Conservation (phyloP, 1,284 basidiomycete genomes). For the Microbotryum saponariae region DNA sequence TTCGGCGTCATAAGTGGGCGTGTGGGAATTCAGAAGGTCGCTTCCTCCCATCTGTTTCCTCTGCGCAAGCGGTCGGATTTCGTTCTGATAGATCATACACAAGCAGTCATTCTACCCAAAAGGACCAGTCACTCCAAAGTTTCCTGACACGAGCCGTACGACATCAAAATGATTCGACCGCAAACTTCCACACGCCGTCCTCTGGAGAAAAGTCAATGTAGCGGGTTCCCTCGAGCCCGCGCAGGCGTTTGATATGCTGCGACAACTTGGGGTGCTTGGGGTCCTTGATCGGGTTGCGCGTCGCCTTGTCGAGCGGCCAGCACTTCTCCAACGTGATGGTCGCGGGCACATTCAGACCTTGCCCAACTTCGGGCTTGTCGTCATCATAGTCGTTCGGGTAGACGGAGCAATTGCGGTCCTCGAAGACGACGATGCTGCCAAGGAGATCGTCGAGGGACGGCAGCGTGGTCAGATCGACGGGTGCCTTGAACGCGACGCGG, state of each 20-base stretch:
- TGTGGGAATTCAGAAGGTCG: too few species aligned
- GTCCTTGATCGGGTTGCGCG: slow-evolving; percentile 82
- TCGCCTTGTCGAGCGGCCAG: slow-evolving; percentile 87
- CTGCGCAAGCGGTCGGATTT: too few species aligned
- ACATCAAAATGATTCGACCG: slow-evolving; percentile 52
- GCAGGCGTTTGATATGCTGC: slow-evolving; percentile 74
- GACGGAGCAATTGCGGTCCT: slow-evolving; percentile 83
- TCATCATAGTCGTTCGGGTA: slow-evolving; percentile 79
- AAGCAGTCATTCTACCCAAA: too few species aligned
- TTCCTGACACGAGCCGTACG: too few species aligned
- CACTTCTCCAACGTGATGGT: slow-evolving; percentile 70
- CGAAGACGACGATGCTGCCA: slow-evolving; percentile 81
- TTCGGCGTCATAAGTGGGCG: too few species aligned
- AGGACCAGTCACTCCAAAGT: too few species aligned
- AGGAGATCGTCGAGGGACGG: slow-evolving; percentile 70
- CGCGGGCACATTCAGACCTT: slow-evolving; percentile 83
- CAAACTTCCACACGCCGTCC: slow-evolving; percentile 86
- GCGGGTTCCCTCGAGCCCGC: slow-evolving; percentile 73
- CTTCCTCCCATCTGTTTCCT: too few species aligned
- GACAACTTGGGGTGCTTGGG: slow-evolving; percentile 60
- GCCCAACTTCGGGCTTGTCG: slow-evolving; percentile 64
- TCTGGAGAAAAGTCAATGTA: slow-evolving; percentile 74
- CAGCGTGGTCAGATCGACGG: slow-evolving; percentile 85
- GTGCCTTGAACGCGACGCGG: slow-evolving; percentile 78
- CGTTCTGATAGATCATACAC: too few species aligned